phyloP scores from a whole-genome alignment of 1,139 yeast genomes.

The Lodderomyces oxycetoniae region DNA sequence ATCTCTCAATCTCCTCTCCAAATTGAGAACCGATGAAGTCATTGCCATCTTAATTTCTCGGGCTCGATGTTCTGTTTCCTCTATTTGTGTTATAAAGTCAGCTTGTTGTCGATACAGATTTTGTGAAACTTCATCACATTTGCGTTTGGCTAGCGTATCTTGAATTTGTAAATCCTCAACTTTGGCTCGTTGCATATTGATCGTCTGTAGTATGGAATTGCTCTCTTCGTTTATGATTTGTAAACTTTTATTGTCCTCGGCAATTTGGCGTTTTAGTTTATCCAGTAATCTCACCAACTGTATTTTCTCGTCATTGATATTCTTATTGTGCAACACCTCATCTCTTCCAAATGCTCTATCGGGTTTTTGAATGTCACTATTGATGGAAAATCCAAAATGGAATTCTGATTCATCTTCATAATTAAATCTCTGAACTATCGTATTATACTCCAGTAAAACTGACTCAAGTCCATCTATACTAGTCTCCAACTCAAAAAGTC shows the following conservation, averaged over 20 bases:
- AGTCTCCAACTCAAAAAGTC: constrained; percentile 45
- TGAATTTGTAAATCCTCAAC: constrained; percentile 49
- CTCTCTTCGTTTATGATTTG: constrained; percentile 6
- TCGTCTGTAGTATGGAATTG: constrained; percentile 6
- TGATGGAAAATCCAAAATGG: constrained; percentile 22
- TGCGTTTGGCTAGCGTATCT: constrained; percentile 48
- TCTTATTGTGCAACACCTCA: constrained; percentile 27
- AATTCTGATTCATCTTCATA: constrained; percentile 16
- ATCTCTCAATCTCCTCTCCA: constrained; percentile 55
- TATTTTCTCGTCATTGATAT: constrained; percentile 34
- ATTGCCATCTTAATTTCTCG: constrained; percentile 49
- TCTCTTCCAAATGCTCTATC: constrained; percentile 26
- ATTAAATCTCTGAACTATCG: constrained; percentile 45
- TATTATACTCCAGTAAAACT: constrained; percentile 52
- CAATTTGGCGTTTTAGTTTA: constrained; percentile 24
- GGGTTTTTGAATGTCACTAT: constrained; percentile 16
- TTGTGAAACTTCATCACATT: constrained; percentile 56
- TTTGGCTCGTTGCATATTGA: constrained; percentile 6
- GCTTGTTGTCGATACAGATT: constrained; percentile 52
- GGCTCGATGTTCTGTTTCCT: constrained; percentile 58
- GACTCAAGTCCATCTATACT: constrained; percentile 48
- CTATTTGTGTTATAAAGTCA: constrained; percentile 59
- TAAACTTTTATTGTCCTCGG: constrained; percentile 2
- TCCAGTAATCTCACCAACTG: constrained; percentile 45
- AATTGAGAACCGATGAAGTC: constrained; percentile 50